Conservation (phyloP, 2,329 filamentous ascomycete species). For the Monosporascus ibericus region DNA sequence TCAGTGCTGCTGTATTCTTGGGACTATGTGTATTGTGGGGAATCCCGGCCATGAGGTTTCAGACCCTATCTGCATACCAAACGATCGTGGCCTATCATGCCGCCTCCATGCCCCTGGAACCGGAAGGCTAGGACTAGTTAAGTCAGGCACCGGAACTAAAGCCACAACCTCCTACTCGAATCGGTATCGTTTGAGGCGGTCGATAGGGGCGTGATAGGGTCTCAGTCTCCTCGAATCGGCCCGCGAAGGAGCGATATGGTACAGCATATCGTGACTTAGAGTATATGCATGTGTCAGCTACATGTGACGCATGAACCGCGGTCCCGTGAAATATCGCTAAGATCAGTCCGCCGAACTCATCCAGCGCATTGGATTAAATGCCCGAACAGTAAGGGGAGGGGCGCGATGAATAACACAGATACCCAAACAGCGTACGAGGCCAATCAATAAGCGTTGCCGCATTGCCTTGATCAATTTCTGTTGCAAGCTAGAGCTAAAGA, state of each 20-base stretch:
- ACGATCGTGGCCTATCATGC: background rate
- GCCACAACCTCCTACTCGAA: conserved; percentile 20
- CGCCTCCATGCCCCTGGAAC: conserved; percentile 5
- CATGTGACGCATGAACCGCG: background rate
- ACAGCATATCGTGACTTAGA: background rate
- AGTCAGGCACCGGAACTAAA: conserved; percentile 9
- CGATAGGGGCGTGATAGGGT: conserved; percentile 17
- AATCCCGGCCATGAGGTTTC: background rate
- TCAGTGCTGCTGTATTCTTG: conserved; percentile 2
- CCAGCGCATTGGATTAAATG: too few relatives aligned
- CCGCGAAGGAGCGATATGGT: conserved; percentile 13
- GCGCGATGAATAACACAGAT: background rate
- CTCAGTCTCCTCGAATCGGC: conserved; percentile 5
- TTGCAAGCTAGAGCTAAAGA: background rate
- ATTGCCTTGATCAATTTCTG: background rate
- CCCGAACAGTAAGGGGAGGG: too few relatives aligned
- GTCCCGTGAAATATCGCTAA: background rate
- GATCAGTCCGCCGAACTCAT: too few relatives aligned
- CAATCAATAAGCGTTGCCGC: background rate
- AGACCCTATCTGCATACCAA: background rate
- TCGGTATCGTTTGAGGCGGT: conserved; percentile 21
- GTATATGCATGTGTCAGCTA: background rate
- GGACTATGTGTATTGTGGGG: background rate
- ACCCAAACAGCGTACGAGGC: background rate
- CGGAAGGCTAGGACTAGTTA: conserved; percentile 1